A percentile compares a stretch with the other conserved stretches of the same genome.
Conservation (phyloP, 2,329 filamentous ascomycete genomes). For the Sporothrix curviconia region DNA sequence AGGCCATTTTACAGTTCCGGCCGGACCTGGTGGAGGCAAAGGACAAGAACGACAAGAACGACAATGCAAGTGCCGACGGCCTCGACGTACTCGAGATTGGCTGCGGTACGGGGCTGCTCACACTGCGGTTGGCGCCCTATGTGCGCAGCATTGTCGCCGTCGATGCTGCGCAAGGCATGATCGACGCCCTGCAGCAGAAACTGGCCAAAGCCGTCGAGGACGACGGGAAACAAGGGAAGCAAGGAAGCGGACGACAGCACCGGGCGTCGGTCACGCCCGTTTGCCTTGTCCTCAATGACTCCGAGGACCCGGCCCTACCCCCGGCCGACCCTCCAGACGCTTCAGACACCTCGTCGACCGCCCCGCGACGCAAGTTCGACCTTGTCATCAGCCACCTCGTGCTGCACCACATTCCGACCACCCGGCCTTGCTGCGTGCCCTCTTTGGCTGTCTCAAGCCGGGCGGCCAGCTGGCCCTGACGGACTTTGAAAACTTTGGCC, state of each 20-base stretch:
- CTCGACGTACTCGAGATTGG: slow-evolving; percentile 49
- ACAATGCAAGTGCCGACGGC: background rate
- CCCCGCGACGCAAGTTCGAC: slow-evolving; percentile 37
- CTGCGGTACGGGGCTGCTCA: slow-evolving; percentile 50
- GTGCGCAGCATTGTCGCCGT: slow-evolving; percentile 44
- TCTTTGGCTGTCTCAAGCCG: slow-evolving; percentile 39
- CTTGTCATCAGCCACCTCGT: slow-evolving; percentile 48
- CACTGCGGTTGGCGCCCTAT: slow-evolving; percentile 41
- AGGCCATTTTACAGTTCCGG: slow-evolving; percentile 36
- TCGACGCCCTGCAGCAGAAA: slow-evolving; percentile 42
- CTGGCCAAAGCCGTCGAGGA: slow-evolving; percentile 32
- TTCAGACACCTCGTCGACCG: background rate
- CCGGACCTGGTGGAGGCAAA: slow-evolving; percentile 24
- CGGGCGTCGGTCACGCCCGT: no score
- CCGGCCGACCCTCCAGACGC: slow-evolving; percentile 23
- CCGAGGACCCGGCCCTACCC: slow-evolving; percentile 39
- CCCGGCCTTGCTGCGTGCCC: slow-evolving; percentile 34
- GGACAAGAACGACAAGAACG: no score
- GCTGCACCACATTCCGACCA: slow-evolving; percentile 49
- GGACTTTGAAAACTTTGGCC: slow-evolving; percentile 52
- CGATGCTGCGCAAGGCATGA: slow-evolving; percentile 50
- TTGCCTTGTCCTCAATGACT: slow-evolving; percentile 40
- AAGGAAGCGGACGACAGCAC: no score
- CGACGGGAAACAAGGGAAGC: no score
- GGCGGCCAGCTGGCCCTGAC: slow-evolving; percentile 47